Evolutionary conservation across 2,329 filamentous ascomycete genomes (phyloP).

Genomic region (Aspergillus nomiae): DNA sequence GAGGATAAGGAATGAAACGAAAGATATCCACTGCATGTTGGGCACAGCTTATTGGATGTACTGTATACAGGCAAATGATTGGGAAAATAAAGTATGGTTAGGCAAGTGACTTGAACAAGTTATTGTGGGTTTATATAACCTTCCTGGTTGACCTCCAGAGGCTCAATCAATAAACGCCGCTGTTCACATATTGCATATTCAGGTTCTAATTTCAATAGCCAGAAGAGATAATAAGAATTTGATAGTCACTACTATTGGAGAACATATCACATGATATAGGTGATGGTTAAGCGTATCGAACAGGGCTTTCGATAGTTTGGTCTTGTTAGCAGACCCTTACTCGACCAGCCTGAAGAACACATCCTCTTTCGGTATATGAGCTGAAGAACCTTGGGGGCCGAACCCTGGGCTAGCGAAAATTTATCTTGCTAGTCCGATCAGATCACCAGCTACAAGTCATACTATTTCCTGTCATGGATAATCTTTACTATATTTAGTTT

Average conservation of each 20-base stretch:
- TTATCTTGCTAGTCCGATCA: not conserved
- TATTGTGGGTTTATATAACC: not conserved
- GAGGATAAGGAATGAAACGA: not conserved
- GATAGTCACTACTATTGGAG: not conserved
- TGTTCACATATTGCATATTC: no score
- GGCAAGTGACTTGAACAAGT: no score
- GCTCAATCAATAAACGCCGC: not conserved
- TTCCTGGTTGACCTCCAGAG: not conserved
- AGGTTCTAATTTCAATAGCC: no score
- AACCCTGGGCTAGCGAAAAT: not conserved
- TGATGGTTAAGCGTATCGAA: not conserved
- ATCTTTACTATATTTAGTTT: not conserved
- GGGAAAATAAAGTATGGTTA: not conserved
- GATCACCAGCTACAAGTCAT: not conserved
- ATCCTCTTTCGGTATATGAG: not conserved
- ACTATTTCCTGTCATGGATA: not conserved
- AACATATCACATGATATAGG: not conserved
- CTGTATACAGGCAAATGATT: not conserved
- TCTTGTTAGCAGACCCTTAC: not conserved
- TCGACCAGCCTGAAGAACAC: not conserved
- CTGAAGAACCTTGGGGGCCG: not conserved
- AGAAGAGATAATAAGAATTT: not conserved
- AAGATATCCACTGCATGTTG: not conserved
- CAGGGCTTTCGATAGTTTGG: not conserved
- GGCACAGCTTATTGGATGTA: not conserved